Conservation (phyloP, 192 early-diverging fungal species). For the Coemansia sp. region DNA sequence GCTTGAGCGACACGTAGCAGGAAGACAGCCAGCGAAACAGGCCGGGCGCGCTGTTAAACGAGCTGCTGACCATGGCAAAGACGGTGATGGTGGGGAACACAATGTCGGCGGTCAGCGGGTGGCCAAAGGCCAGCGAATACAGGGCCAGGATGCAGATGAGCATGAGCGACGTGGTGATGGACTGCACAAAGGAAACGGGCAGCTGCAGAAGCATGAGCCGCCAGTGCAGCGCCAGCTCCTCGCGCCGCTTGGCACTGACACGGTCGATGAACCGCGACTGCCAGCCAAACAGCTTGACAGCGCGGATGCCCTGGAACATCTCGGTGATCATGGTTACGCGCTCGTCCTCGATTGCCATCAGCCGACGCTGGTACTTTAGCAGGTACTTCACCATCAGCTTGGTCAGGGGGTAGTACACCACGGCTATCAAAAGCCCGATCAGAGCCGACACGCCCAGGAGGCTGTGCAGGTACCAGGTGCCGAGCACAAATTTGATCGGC, state of each 20-base stretch:
- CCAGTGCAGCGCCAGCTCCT: slow-evolving; percentile 59
- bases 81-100: slow-evolving; percentile 72
- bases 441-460: slow-evolving; percentile 81
- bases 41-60: slow-evolving; percentile 62
- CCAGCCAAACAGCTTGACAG: slow-evolving; percentile 93
- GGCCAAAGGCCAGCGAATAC: slow-evolving; percentile 55
- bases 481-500: slow-evolving; percentile 66
- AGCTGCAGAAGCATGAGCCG: slow-evolving; percentile 57
- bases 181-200: slow-evolving; percentile 53
- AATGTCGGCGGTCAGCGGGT: slow-evolving; percentile 61
- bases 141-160: slow-evolving; percentile 61
- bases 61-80: slow-evolving; percentile 66
- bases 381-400: slow-evolving; percentile 55
- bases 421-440: slow-evolving; percentile 69
- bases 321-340: slow-evolving; percentile 81
- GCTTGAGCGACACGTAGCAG: slow-evolving; percentile 63
- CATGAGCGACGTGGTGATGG: slow-evolving; percentile 57
- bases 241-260: slow-evolving; percentile 62
- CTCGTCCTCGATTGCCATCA: slow-evolving; percentile 66
- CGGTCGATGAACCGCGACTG: slow-evolving; percentile 68
- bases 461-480: slow-evolving; percentile 66
- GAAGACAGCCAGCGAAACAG: slow-evolving; percentile 59
- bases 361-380: slow-evolving; percentile 54
- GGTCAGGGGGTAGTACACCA: slow-evolving; percentile 61
- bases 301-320: slow-evolving; percentile 83